These are phyloP conservation scores for Ophiostoma ips DNA, from an alignment of 2,329 filamentous ascomycete species.

Conservation along the genomic window DNA sequence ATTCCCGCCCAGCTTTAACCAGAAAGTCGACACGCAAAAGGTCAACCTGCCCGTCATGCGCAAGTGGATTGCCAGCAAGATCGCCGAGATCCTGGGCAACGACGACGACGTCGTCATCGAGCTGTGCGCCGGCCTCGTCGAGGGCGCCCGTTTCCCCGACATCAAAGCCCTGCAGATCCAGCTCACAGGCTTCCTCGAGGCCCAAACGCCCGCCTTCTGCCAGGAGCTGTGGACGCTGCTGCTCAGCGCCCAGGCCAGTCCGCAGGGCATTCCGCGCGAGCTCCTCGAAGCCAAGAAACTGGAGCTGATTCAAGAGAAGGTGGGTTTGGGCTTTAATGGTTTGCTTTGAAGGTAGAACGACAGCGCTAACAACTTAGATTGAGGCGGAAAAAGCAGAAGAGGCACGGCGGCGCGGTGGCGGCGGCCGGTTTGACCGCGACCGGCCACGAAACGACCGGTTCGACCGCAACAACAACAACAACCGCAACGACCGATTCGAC, in stretches of 20 bases:
- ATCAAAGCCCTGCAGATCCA: slow-evolving; percentile 93
- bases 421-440: slow-evolving; percentile 29
- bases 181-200: slow-evolving; percentile 87
- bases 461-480: background rate
- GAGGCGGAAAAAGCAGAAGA: slow-evolving; percentile 66
- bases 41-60: slow-evolving; percentile 88
- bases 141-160: slow-evolving; percentile 49
- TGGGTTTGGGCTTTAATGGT: too few species aligned
- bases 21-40: slow-evolving; percentile 94
- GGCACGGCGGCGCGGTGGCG: slow-evolving; percentile 53
- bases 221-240: slow-evolving; percentile 89
- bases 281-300: slow-evolving; percentile 91
- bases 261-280: slow-evolving; percentile 86
- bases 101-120: slow-evolving; percentile 96
- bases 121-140: slow-evolving; percentile 56
- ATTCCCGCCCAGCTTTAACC: slow-evolving; percentile 83
- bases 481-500: background rate
- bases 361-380: slow-evolving; percentile 34
- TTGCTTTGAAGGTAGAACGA: background rate
- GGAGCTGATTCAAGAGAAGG: slow-evolving; percentile 91
- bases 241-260: slow-evolving; percentile 75
- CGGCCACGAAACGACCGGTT: slow-evolving; percentile 2
- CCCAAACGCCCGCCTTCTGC: slow-evolving; percentile 78
- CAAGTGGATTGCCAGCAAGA: slow-evolving; percentile 87
- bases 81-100: slow-evolving; percentile 74